Base-by-base conservation (phyloP, 495 filamentous ascomycete genomes). In the Penicillium paxilli region DNA sequence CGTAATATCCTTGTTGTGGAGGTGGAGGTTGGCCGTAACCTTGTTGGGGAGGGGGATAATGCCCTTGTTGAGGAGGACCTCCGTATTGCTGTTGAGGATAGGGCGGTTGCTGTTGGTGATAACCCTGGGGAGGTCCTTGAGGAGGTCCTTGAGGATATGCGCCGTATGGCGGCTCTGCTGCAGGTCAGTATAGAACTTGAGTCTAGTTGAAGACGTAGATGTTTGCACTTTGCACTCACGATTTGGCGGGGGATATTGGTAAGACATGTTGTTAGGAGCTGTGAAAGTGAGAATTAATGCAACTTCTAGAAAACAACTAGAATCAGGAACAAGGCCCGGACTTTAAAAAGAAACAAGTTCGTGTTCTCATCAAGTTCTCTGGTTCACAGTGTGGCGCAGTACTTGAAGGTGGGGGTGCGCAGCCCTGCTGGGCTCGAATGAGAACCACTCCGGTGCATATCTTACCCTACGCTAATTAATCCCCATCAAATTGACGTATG, bases 1-100 rank as follows among this genome's bases (percentile, higher is more conserved):
- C 59, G 23, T 59, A 62, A 16, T 47, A 42, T 16, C 55, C 59
- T 14, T 58, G 60, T 6, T 64, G 60, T 14, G 57, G 66, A 3
- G 62, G 62, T 45, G 73, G 71, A 26, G 68, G 66, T 26, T 56
- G 41, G 40, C 63, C 64, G 46, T 69, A 74, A 28, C 59, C 63
- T 51, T 65, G 70, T 44, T 68, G 66, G 5, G 35, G 58, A 12
- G 58, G 56, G 16, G 30, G 30, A 32, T 60, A 60, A 7, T 60
- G 58, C 12, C 60, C 62, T 38, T 55, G 60, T 21, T 54, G 55
- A 52, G 57, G 53, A 33, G 30, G 46, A 42, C 5, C 62, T 12
- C 59, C 57, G 41, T 57, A 60, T 20, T 67, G 74, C 22, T 62
- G 41, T 19, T 47, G 57, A 17, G 62, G 62, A 17, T 65, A 60